Conservation (phyloP, 2,329 filamentous ascomycete genomes). For the Fulvia fulva region DNA sequence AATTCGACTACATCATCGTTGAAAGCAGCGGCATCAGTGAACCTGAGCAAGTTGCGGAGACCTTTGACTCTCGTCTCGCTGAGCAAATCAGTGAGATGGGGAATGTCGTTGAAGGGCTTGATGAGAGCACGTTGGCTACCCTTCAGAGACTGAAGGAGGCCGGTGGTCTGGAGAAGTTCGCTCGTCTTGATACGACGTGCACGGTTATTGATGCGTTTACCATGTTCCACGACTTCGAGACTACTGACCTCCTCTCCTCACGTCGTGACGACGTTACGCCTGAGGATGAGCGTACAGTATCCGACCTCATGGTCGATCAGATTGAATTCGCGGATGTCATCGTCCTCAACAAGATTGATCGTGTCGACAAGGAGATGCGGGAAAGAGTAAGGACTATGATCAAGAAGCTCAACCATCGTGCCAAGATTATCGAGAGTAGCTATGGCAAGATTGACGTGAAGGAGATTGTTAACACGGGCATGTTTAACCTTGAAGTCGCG, state of each 20-base stretch:
- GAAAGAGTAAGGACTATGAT: slow-evolving; percentile 23
- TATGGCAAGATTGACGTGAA: slow-evolving; percentile 58
- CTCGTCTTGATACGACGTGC: slow-evolving; percentile 65
- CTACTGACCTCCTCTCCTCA: slow-evolving; percentile 62
- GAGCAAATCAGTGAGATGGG: slow-evolving; percentile 33
- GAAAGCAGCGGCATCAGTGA: slow-evolving; percentile 71
- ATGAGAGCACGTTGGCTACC: slow-evolving; percentile 23
- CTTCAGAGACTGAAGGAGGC: slow-evolving; percentile 38
- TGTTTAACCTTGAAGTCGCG: slow-evolving; percentile 62
- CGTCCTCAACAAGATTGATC: slow-evolving; percentile 66
- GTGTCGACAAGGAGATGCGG: slow-evolving; percentile 47
- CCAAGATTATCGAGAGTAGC: slow-evolving; percentile 59
- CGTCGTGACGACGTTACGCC: slow-evolving; percentile 57
- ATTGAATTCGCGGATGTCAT: slow-evolving; percentile 75
- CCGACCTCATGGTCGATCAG: slow-evolving; percentile 71
- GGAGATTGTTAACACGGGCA: slow-evolving; percentile 62
- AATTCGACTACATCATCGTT: slow-evolving; percentile 68
- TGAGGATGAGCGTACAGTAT: slow-evolving; percentile 70
- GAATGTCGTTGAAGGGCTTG: slow-evolving; percentile 22
- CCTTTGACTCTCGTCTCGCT: slow-evolving; percentile 57
- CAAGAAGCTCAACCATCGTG: slow-evolving; percentile 57
- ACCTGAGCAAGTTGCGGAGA: slow-evolving; percentile 70
- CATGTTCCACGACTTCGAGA: slow-evolving; percentile 68
- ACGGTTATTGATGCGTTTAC: slow-evolving; percentile 72
- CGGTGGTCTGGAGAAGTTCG: slow-evolving; percentile 63